phyloP scores from a whole-genome alignment of 257 asterid genomes.

The Misopates orontium region DNA sequence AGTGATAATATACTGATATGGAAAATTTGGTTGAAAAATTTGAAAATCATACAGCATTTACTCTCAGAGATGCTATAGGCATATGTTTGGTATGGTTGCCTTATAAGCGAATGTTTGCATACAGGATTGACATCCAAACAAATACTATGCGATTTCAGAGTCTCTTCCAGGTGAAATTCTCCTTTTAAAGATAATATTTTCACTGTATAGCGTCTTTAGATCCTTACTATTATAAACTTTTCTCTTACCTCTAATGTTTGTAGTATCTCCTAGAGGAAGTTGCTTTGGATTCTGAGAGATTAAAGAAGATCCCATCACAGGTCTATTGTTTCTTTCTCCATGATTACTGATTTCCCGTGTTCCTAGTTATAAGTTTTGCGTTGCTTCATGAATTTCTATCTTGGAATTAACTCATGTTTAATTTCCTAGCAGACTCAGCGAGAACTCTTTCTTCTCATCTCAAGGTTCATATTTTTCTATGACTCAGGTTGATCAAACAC shows the following conservation, averaged over 20 bases:
- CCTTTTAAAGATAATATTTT: constrained; percentile 4
- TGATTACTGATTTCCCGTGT: constrained; percentile 2
- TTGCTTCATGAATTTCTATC: constrained; percentile 2
- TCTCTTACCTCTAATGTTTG: constrained; percentile 21
- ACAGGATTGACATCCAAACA: constrained; percentile 95
- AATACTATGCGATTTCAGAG: constrained; percentile 83
- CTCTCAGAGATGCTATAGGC: not conserved
- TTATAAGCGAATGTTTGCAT: constrained; percentile 25
- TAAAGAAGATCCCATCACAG: constrained; percentile 85
- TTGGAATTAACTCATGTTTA: constrained; percentile 21
- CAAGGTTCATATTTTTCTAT: constrained; percentile 77
- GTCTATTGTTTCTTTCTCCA: constrained; percentile 36
- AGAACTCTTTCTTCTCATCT: constrained; percentile 77
- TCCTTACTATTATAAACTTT: not conserved
- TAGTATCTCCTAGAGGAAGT: constrained; percentile 94
- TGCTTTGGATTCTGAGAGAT: constrained; percentile 63
- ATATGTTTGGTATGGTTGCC: not conserved
- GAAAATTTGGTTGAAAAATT: not conserved
- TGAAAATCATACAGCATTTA: not conserved
- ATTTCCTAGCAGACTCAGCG: constrained; percentile 66
- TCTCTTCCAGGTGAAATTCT: constrained; percentile 65
- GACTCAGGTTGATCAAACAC: constrained; percentile 54
- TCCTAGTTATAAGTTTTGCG: constrained; percentile 15
- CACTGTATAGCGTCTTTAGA: constrained; percentile 12
- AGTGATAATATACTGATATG: no score